A percentile compares a stretch with the other conserved stretches of the same genome.
These are phyloP conservation scores for Tillandsia leiboldiana DNA, from an alignment of 176 grass and related monocot genomes.

Conservation along the genomic window DNA sequence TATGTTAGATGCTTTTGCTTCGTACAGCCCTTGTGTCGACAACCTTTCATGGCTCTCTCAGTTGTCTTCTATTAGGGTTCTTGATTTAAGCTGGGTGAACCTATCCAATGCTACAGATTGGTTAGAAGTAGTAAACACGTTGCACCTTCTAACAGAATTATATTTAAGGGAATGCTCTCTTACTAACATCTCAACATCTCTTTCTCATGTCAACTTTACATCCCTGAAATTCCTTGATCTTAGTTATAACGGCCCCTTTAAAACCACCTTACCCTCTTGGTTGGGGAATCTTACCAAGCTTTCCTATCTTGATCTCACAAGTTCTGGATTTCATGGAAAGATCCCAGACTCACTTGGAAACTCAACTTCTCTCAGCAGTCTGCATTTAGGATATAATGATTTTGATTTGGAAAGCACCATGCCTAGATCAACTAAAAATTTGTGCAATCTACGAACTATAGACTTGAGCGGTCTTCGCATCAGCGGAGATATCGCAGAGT, in stretches of 20 bases:
- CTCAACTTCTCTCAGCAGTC: background rate
- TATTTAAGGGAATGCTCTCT: background rate
- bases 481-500: background rate
- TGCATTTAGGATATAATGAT: background rate
- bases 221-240: background rate
- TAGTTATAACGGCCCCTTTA: background rate
- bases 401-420: too few relatives aligned
- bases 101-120: background rate
- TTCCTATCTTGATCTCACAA: background rate
- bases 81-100: background rate
- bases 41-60: slow-evolving; percentile 24
- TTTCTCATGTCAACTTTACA: background rate
- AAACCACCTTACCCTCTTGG: background rate
- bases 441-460: slow-evolving; percentile 18
- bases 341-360: background rate
- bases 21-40: background rate
- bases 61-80: slow-evolving; percentile 6
- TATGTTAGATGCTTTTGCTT: too few relatives aligned
- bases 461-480: background rate
- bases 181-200: background rate
- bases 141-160: slow-evolving; percentile 9
- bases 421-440: background rate
- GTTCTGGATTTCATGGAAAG: background rate
- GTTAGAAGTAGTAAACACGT: slow-evolving; percentile 16
- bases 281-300: background rate